These are phyloP conservation scores for Cyberlindnera xishuangbannaensis DNA, from an alignment of 805 yeast genomes.

Conservation along the genomic window DNA sequence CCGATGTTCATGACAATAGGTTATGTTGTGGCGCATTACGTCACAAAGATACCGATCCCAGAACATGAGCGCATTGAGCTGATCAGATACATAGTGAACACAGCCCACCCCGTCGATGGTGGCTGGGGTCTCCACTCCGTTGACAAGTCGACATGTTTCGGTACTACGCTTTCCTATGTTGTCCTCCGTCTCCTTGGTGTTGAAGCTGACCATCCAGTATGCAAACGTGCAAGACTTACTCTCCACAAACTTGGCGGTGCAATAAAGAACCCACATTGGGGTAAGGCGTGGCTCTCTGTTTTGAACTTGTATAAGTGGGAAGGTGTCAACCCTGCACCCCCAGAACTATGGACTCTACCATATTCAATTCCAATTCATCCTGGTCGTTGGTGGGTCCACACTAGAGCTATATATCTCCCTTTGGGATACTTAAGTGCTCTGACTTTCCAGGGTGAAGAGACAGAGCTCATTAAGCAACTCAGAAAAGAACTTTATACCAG, in stretches of 20 bases:
- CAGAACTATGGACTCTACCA: constrained; percentile 89
- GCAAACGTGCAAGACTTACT: constrained; percentile 68
- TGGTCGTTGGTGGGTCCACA: constrained; percentile 98
- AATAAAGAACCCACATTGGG: constrained; percentile 92
- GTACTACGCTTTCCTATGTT: constrained; percentile 85
- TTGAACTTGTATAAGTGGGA: constrained; percentile 86
- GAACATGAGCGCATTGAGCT: constrained; percentile 62
- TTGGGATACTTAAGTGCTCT: constrained; percentile 72
- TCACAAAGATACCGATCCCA: constrained; percentile 62
- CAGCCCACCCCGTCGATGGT: constrained; percentile 97
- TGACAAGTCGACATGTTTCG: constrained; percentile 93
- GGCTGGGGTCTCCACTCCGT: constrained; percentile 97
- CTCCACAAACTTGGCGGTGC: constrained; percentile 83
- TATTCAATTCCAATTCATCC: constrained; percentile 83
- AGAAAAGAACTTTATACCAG: constrained; percentile 71
- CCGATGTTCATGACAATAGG: constrained; percentile 98
- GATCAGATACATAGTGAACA: constrained; percentile 80
- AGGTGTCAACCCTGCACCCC: constrained; percentile 98
- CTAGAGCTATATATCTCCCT: constrained; percentile 85
- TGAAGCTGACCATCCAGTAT: constrained; percentile 65
- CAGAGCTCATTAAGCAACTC: constrained; percentile 58
- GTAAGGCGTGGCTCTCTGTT: constrained; percentile 83
- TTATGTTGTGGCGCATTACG: constrained; percentile 68
- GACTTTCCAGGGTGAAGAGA: constrained; percentile 48
- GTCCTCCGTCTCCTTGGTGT: constrained; percentile 77